Percentiles rank a stretch among this genome's conserved stretches.
These are phyloP conservation scores for Graphium sp. DNA, from an alignment of 2,329 filamentous ascomycete genomes.

Conservation along the genomic window DNA sequence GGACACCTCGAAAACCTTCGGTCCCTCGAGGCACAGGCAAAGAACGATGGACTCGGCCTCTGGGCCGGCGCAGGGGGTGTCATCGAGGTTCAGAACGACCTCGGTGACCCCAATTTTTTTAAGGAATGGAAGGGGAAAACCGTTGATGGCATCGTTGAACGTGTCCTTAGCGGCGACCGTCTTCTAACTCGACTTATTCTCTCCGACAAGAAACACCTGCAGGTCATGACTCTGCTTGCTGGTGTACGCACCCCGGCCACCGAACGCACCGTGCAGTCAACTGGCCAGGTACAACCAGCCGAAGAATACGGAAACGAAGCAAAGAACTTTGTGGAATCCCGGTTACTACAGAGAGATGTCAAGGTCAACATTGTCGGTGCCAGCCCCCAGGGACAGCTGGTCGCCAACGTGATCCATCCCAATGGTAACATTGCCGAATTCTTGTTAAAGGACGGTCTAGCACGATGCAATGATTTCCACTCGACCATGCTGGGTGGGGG, in stretches of 20 bases:
- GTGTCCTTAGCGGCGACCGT: constrained; percentile 80
- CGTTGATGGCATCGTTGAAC: constrained; percentile 75
- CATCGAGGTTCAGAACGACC: constrained; percentile 68
- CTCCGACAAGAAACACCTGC: constrained; percentile 67
- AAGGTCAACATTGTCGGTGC: constrained; percentile 70
- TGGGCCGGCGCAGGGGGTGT: constrained; percentile 52
- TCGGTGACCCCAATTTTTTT: constrained; percentile 63
- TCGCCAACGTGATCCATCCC: constrained; percentile 75
- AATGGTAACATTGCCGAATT: constrained; percentile 87
- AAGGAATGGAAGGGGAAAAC: constrained; percentile 73
- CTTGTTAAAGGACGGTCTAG: constrained; percentile 74
- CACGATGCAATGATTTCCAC: constrained; percentile 89
- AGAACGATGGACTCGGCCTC: constrained; percentile 61
- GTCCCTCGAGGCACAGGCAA: constrained; percentile 61
- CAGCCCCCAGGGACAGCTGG: constrained; percentile 81
- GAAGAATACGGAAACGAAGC: constrained; percentile 87
- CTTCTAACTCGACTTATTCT: constrained; percentile 70
- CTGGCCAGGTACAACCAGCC: constrained; percentile 64
- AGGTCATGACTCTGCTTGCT: constrained; percentile 77
- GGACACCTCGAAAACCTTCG: constrained; percentile 64
- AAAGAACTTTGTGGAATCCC: constrained; percentile 68
- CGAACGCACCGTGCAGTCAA: constrained; percentile 63
- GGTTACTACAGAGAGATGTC: constrained; percentile 74
- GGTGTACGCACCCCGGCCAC: constrained; percentile 84
- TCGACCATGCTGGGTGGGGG: constrained; percentile 78